Percentiles rank a stretch among this genome's conserved stretches.
phyloP scores from a whole-genome alignment of 306 rosid species.

The Dryas drummondii region DNA sequence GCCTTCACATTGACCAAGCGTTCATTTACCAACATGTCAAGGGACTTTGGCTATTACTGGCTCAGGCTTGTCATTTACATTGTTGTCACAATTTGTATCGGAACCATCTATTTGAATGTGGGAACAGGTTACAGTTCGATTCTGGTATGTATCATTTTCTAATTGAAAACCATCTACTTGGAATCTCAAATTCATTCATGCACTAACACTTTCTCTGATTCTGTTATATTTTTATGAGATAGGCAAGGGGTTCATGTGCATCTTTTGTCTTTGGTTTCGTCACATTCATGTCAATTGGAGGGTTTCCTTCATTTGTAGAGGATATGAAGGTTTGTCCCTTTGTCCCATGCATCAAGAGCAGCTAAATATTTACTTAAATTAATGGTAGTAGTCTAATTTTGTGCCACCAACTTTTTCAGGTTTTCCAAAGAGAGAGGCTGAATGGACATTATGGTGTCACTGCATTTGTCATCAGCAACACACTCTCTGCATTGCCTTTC shows the following conservation, averaged over 20 bases:
- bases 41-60: conserved; percentile 98
- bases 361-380: background rate
- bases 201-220: background rate
- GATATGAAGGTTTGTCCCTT: conserved; percentile 77
- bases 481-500: conserved; percentile 88
- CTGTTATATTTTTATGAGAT: conserved; percentile 13
- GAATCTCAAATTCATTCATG: conserved; percentile 11
- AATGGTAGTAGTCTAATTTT: background rate
- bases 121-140: conserved; percentile 88
- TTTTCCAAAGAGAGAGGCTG: conserved; percentile 93
- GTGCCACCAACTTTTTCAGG: conserved; percentile 40
- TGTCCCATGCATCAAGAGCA: background rate
- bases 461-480: conserved; percentile 82
- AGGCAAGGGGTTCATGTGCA: conserved; percentile 99
- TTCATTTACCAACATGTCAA: conserved; percentile 91
- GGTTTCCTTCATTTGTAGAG: conserved; percentile 96
- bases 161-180: background rate
- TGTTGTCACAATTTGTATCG: conserved; percentile 86
- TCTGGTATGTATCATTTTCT: conserved; percentile 50
- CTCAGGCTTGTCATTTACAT: conserved; percentile 93
- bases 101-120: conserved; percentile 77
- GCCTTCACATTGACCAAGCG: conserved; percentile 73
- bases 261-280: conserved; percentile 94
- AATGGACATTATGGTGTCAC: conserved; percentile 93
- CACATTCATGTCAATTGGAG: conserved; percentile 96